Base-by-base conservation (phyloP, 75 land plant species). In the Larix kaempferi region DNA sequence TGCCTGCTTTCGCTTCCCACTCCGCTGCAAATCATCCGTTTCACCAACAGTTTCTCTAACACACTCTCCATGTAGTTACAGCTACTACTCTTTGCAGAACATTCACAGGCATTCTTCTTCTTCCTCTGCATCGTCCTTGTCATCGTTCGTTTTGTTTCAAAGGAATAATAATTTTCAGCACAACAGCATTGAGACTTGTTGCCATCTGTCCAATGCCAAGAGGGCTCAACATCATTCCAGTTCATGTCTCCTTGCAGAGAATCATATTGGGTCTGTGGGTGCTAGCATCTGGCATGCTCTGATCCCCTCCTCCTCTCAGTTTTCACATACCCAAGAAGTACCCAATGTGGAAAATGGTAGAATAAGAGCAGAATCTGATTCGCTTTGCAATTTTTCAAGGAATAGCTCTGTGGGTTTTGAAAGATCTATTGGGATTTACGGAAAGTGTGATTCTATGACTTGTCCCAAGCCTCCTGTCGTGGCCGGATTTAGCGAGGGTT, bases 281-380 rank as follows among this genome's bases (percentile, higher is more conserved):
- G 92, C 88, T 11, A 87, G 90, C 3, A 86, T 92, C 57, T 92
- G 94, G 94, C 92, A 92, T 78, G 94, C 80, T 19, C 87, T 91
- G 16, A 74, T 89, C 11, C 93, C 93, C 3, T 84, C 86, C 37
- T 21, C 55, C 15, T 69, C 26, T n/a, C 81, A 80, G 33, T 60
- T 56, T 41, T 49, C 80, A 19, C 35, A 52, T 73, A 71, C 77
- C 76, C 58, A 77, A 13, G 14, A 54, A 69, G 41, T 69, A 39
- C 73, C 73, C 25, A 39, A 14, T n/a, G 57, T 33, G 52, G 64
- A 16, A 49, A 26, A 56, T 13, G 54, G 76, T 1, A 57, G 77
- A 26, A 3, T 77, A 57, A 27, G 26, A 74, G 56, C 55, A 62
- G 73, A 80, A 29, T 27, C 83, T 59, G 5, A 33, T 29, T 44